These are phyloP conservation scores for Leccinum ochraceum DNA, from an alignment of 768 basidiomycete species.

Conservation along the genomic window DNA sequence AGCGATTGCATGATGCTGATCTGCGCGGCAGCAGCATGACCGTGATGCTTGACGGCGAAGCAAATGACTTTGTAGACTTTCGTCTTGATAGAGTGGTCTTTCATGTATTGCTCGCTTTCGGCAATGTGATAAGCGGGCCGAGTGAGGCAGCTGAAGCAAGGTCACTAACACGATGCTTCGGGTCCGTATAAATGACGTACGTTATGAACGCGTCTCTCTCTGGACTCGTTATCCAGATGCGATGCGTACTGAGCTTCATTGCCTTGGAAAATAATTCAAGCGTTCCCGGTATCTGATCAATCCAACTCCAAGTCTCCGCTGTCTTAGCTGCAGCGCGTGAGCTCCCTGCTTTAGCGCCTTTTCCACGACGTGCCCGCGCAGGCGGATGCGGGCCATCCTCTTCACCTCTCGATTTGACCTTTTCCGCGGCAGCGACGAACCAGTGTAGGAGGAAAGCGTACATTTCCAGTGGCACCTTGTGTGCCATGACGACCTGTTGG, in stretches of 20 bases:
- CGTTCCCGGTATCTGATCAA: conserved; percentile 68
- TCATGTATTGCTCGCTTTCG: conserved; percentile 90
- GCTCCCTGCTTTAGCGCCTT: conserved; percentile 55
- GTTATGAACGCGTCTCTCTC: conserved; percentile 86
- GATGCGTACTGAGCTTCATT: conserved; percentile 63
- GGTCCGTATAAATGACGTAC: conserved; percentile 30
- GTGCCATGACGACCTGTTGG: conserved; percentile 56
- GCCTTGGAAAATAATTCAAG: conserved; percentile 74
- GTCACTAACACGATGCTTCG: conserved; percentile 1
- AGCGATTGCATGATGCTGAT: conserved; percentile 89
- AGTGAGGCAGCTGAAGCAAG: conserved; percentile 70
- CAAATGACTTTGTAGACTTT: conserved; percentile 90
- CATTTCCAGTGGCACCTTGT: conserved; percentile 81
- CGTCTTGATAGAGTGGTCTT: conserved; percentile 63
- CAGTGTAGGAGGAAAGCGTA: conserved; percentile 92
- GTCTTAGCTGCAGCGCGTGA: conserved; percentile 44
- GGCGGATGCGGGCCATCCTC: conserved; percentile 46
- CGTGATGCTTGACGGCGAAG: conserved; percentile 88
- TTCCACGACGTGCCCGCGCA: conserved; percentile 54
- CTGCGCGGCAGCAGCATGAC: conserved; percentile 80
- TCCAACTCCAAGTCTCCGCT: conserved; percentile 69
- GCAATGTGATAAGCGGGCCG: conserved; percentile 85
- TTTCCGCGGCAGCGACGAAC: conserved; percentile 84
- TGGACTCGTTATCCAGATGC: conserved; percentile 88
- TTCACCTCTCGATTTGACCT: conserved; percentile 57